phyloP scores from a whole-genome alignment of 148 eudicot species.

The Camellia lanceoleosa region DNA sequence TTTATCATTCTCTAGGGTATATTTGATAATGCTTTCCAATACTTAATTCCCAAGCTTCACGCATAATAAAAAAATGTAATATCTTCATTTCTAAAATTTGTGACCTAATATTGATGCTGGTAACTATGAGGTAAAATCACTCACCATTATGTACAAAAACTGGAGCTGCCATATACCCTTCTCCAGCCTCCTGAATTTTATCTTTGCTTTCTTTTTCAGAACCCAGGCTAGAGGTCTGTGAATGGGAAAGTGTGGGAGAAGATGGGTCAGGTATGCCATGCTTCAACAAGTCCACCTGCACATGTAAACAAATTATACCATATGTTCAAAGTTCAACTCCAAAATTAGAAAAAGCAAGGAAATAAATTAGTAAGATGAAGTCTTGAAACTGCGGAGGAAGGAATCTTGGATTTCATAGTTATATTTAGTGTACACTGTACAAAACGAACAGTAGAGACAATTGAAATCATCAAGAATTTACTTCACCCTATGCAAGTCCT shows the following conservation, averaged over 20 bases:
- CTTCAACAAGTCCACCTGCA: conserved; percentile 90
- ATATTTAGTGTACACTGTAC: background rate
- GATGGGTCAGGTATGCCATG: conserved; percentile 94
- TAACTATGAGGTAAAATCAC: conserved; percentile 15
- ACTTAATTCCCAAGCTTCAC: background rate
- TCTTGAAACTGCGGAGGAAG: background rate
- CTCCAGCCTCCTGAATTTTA: conserved; percentile 61
- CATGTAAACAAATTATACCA: conserved; percentile 11
- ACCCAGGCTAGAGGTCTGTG: conserved; percentile 57
- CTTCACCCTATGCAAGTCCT: too few relatives aligned
- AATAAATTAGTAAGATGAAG: background rate
- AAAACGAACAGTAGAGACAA: background rate
- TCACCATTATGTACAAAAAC: conserved; percentile 83
- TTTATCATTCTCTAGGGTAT: background rate
- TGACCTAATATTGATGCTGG: background rate
- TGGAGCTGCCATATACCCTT: conserved; percentile 72
- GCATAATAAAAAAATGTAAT: background rate
- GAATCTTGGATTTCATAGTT: conserved; percentile 3
- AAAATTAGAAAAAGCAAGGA: background rate
- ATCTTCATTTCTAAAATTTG: background rate
- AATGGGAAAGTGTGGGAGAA: conserved; percentile 44
- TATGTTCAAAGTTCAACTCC: background rate
- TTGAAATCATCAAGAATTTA: background rate
- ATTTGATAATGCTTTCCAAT: background rate
- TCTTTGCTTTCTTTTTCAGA: conserved; percentile 70